Evolutionary conservation across 2,329 filamentous ascomycete species (phyloP).

Genomic region (Botrytis aclada): DNA sequence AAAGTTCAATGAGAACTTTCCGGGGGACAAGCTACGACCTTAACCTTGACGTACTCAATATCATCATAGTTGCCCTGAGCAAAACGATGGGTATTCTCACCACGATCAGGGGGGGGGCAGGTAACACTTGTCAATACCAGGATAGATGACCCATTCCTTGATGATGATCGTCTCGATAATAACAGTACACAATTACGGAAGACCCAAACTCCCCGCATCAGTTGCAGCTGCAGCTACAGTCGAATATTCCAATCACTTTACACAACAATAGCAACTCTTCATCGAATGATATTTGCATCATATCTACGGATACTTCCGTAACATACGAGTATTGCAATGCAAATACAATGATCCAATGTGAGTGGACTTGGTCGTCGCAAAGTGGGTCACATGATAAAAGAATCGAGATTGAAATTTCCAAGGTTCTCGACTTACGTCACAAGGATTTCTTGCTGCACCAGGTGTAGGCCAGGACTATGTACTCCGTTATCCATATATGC

Average conservation of each 20-base stretch:
- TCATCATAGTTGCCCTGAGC: not conserved
- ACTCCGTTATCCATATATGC: not conserved
- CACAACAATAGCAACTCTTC: not conserved
- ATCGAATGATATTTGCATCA: conserved; percentile 4
- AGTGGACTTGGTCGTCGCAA: conserved; percentile 7
- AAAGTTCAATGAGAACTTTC: not conserved
- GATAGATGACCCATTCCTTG: not conserved
- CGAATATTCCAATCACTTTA: not conserved
- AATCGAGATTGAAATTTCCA: not conserved
- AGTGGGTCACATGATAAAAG: conserved; percentile 7
- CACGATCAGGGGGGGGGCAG: not conserved
- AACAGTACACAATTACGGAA: not conserved
- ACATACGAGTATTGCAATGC: not conserved
- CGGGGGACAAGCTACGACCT: not conserved
- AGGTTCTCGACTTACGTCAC: conserved; percentile 8
- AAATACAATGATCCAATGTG: not conserved
- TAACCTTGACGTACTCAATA: not conserved
- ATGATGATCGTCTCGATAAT: not conserved
- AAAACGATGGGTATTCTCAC: not conserved
- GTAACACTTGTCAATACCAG: not conserved
- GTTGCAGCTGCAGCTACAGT: not conserved
- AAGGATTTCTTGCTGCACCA: not conserved
- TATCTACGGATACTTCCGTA: not conserved
- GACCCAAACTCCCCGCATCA: not conserved
- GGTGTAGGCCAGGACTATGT: not conserved